Conservation (phyloP, 495 filamentous ascomycete species). For the Xeromyces bisporus region DNA sequence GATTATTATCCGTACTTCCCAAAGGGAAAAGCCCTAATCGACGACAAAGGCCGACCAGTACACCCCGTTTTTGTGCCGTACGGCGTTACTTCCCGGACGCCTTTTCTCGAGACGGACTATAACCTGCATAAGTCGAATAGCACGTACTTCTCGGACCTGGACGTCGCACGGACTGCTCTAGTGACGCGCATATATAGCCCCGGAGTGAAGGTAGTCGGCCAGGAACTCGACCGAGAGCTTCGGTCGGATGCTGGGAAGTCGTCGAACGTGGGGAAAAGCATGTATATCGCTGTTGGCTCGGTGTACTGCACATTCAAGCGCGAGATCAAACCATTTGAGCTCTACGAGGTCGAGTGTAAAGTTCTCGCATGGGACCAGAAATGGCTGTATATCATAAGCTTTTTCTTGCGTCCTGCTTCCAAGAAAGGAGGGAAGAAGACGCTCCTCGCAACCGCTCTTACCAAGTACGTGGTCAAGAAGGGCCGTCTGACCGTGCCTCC, state of each 20-base stretch:
- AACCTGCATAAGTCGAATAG: constrained; percentile 59
- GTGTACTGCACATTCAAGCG: constrained; percentile 48
- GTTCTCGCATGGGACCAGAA: constrained; percentile 65
- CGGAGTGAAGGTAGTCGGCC: constrained; percentile 34
- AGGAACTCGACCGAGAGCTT: constrained; percentile 26
- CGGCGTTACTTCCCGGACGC: constrained; percentile 34
- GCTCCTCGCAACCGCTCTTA: constrained; percentile 58
- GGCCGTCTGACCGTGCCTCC: constrained; percentile 73
- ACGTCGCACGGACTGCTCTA: constrained; percentile 47
- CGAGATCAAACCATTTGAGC: constrained; percentile 50
- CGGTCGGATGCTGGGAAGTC: constrained; percentile 23
- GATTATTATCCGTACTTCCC: constrained; percentile 21
- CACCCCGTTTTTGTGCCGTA: constrained; percentile 39
- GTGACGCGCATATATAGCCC: constrained; percentile 41
- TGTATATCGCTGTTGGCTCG: constrained; percentile 44
- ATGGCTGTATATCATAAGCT: constrained; percentile 62
- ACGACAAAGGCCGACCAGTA: constrained; percentile 17
- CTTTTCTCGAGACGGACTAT: constrained; percentile 45
- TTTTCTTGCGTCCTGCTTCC: constrained; percentile 43
- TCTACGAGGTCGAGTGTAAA: constrained; percentile 49
- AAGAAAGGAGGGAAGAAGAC: constrained; percentile 29
- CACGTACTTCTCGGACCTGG: constrained; percentile 61
- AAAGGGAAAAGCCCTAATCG: constrained; percentile 14
- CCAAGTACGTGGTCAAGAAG: constrained; percentile 83
- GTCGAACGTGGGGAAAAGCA: constrained; percentile 24